Evolutionary conservation across 495 filamentous ascomycete genomes (phyloP).

Genomic region (Chaetomidium leptoderma): DNA sequence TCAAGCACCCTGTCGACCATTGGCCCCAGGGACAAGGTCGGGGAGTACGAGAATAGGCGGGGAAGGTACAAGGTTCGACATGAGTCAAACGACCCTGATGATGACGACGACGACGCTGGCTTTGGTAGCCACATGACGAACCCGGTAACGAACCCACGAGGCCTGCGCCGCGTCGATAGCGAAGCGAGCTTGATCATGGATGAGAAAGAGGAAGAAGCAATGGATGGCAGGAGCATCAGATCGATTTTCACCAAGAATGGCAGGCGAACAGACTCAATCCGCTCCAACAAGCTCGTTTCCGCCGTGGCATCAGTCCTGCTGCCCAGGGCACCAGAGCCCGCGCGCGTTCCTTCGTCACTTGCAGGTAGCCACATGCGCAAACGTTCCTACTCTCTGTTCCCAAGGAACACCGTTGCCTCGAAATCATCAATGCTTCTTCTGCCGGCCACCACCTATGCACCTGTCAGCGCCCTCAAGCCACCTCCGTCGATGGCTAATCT

Average conservation of each 20-base stretch:
- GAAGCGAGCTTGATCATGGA: conserved; percentile 31
- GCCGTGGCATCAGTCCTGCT: conserved; percentile 22
- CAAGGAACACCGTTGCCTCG: conserved; percentile 26
- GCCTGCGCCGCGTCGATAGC: conserved; percentile 33
- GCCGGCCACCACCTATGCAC: conserved; percentile 43
- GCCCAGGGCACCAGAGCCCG: conserved; percentile 31
- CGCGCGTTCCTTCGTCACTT: conserved; percentile 25
- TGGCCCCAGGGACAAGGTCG: conserved; percentile 38
- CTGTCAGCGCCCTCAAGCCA: conserved; percentile 35
- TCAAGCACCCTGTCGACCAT: conserved; percentile 42
- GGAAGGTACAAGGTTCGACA: conserved; percentile 30
- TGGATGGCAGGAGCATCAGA: conserved; percentile 12
- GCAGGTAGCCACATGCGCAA: conserved; percentile 32
- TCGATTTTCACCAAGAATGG: conserved; percentile 17
- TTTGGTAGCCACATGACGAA: conserved; percentile 34
- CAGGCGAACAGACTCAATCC: conserved; percentile 30
- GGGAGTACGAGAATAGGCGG: conserved; percentile 39
- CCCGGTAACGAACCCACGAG: conserved; percentile 25
- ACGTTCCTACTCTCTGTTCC: conserved; percentile 42
- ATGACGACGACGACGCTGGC: not conserved
- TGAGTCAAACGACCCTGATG: conserved; percentile 24
- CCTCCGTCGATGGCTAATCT: conserved; percentile 39
- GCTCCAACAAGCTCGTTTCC: conserved; percentile 34
- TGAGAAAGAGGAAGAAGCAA: conserved; percentile 28
- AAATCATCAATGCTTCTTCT: conserved; percentile 36